Evolutionary conservation across 192 early-diverging fungal species (phyloP).

Genomic region (Coemansia sp.): DNA sequence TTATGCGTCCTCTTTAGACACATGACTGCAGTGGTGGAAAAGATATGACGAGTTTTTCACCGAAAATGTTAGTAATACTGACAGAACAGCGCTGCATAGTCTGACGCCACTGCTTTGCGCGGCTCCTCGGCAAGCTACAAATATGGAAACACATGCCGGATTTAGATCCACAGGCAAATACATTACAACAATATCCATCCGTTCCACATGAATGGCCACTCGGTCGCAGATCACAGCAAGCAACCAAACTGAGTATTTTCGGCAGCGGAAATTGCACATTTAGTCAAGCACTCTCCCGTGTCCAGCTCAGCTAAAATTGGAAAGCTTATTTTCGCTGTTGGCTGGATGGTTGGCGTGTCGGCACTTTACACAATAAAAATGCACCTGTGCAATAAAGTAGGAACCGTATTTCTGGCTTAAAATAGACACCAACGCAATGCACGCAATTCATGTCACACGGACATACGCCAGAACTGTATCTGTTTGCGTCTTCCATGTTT

Average conservation of each 20-base stretch:
- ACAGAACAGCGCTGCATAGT: constrained; percentile 41
- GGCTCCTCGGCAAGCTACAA: constrained; percentile 49
- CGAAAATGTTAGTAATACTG: constrained; percentile 21
- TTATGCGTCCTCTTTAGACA: background rate
- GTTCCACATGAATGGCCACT: background rate
- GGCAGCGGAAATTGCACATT: background rate
- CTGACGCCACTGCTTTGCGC: constrained; percentile 23
- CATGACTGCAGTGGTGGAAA: too few relatives aligned
- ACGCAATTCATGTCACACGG: background rate
- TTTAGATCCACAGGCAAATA: background rate
- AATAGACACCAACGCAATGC: background rate
- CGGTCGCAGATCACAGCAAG: background rate
- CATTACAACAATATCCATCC: too few relatives aligned
- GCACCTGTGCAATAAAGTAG: background rate
- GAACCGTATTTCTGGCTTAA: background rate
- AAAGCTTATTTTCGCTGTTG: background rate
- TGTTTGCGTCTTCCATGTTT: background rate
- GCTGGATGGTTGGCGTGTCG: too few relatives aligned
- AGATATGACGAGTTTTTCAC: too few relatives aligned
- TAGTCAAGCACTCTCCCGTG: background rate
- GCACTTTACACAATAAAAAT: background rate
- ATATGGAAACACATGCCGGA: background rate
- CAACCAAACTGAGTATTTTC: background rate
- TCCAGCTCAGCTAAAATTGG: background rate
- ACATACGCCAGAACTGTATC: background rate